These are phyloP conservation scores for Tulasnella sp. DNA, from an alignment of 768 basidiomycete genomes.

Conservation along the genomic window DNA sequence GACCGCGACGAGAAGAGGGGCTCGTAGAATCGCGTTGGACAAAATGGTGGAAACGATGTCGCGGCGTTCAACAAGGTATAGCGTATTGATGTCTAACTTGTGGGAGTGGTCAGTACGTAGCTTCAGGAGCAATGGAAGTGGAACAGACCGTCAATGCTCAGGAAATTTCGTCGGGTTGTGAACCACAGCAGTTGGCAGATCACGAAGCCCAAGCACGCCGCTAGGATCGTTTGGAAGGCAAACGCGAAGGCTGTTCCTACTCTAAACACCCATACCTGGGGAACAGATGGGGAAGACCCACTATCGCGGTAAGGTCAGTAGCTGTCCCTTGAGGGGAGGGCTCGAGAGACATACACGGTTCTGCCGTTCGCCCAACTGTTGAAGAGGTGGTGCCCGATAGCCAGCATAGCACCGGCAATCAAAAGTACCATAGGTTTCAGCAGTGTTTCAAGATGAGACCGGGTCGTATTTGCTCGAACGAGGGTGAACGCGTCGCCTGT, in stretches of 20 bases:
- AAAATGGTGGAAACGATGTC: not conserved
- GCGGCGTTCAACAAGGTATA: not conserved
- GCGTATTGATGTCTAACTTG: not conserved
- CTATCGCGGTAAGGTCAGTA: not conserved
- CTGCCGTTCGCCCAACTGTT: not conserved
- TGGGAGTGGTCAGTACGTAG: not conserved
- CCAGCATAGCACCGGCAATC: not conserved
- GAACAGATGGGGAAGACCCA: not conserved
- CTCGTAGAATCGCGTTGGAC: not conserved
- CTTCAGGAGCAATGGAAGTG: not conserved
- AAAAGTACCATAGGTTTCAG: not conserved
- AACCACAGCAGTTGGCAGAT: not conserved
- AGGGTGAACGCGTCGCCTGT: too few relatives aligned
- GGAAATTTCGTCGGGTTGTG: not conserved
- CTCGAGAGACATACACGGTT: not conserved
- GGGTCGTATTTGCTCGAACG: not conserved
- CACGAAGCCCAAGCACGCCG: not conserved
- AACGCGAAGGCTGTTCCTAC: not conserved
- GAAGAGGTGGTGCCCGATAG: not conserved
- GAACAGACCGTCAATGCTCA: not conserved
- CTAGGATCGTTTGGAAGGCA: not conserved
- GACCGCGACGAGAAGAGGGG: not conserved
- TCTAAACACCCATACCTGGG: not conserved
- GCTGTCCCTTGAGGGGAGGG: not conserved
- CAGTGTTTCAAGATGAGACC: not conserved